Base-by-base conservation (phyloP, 345 rosid genomes). In the Passiflora organensis region DNA sequence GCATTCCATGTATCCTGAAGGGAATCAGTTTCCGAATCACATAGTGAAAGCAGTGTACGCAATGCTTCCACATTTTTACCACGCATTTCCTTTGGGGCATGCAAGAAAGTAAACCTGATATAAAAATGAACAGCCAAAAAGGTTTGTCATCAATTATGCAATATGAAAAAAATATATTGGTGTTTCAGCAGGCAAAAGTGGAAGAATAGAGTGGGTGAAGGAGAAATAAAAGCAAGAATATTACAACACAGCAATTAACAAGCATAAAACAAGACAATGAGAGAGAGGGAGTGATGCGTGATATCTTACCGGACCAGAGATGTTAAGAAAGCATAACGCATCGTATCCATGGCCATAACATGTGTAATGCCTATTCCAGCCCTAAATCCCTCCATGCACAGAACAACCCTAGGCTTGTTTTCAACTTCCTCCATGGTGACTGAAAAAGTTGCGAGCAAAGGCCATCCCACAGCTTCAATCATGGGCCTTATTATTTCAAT, bases 1-100 rank as follows among this genome's bases (percentile, higher is more conserved):
- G 97, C 99, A 79, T 93, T 93, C 97, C 99, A 93, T n/a, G 99
- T 89, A 78, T 93, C 97, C 64, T 82, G 95, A 68, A 93, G 91
- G 65, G 89, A 79, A 60, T 69, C 86, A 51, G 82, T 74, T 64
- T 89, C 89, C 17, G 75, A 71, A 67, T 86, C 97, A 46, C 89
- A 81, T 46, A 93, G 73, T 49, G 81, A 73, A 70, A 93, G 78
- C 53, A 93, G 69, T 50, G 91, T 86, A 59, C 84, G 89, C 76
- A 93, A 74, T 53, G 99, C 96, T 83, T 93, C 99, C 41, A 86
- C 97, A 79, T 89, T 93, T 81, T 93, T 93, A 73, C 87, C 75
- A 55, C 89, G 87, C 96, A 93, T 81, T 71, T 86, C 91, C 82
- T 82, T 89, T 48, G 96, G 95, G 51, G 96, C 94, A 76, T 93